Conservation (phyloP, 306 rosid genomes). For the Ormosia emarginata region DNA sequence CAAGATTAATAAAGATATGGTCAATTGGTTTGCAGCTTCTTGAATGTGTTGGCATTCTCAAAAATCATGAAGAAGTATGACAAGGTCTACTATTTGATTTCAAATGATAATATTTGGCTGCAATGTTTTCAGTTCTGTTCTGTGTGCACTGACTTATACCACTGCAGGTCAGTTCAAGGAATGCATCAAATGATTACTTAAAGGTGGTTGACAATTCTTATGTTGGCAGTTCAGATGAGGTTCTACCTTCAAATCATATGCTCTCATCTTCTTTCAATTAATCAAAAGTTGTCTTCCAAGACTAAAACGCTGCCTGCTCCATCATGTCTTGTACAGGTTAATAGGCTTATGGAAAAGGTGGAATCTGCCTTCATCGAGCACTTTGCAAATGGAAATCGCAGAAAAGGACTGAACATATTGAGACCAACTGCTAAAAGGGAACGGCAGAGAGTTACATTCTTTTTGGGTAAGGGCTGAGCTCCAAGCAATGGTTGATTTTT, state of each 20-base stretch:
- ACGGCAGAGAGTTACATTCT: not conserved
- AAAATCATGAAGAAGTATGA: slow-evolving; percentile 72
- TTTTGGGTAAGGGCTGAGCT: slow-evolving; percentile 34
- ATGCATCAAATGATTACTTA: slow-evolving; percentile 51
- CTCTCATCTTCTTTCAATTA: not conserved
- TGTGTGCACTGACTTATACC: not conserved
- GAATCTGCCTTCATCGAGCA: slow-evolving; percentile 33
- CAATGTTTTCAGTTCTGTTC: not conserved
- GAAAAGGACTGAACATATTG: not conserved
- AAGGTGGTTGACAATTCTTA: slow-evolving; percentile 53
- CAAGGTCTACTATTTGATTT: slow-evolving; percentile 29
- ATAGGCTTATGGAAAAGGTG: slow-evolving; percentile 52
- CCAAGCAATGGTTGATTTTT: not conserved
- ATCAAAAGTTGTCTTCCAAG: not conserved
- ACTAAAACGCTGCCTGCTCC: not conserved
- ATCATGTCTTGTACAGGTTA: slow-evolving; percentile 33
- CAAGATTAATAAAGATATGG: not conserved
- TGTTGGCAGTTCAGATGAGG: slow-evolving; percentile 50
- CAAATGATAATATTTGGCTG: not conserved
- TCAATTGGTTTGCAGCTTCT: slow-evolving; percentile 33
- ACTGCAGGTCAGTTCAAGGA: slow-evolving; percentile 12
- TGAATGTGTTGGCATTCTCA: slow-evolving; percentile 48
- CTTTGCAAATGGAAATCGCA: too few species aligned
- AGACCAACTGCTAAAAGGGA: slow-evolving; percentile 27
- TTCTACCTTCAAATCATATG: not conserved